Base-by-base conservation (phyloP, 2,329 filamentous ascomycete species). In the Beauveria australis region DNA sequence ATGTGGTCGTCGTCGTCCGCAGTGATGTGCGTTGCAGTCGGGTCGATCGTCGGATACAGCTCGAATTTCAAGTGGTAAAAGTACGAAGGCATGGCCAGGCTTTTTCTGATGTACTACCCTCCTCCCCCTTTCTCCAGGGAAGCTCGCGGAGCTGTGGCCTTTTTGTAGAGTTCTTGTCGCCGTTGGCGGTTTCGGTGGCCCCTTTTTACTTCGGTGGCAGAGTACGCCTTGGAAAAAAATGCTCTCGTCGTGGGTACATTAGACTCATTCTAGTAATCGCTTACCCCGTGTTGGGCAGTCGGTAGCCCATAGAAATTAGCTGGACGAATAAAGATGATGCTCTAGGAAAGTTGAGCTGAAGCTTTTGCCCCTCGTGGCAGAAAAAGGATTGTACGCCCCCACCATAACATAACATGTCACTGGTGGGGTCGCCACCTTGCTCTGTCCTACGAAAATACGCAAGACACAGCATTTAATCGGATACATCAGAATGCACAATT, bases 1-100 rank as follows among this genome's bases (percentile, higher is more conserved):
- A 81, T 66, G 43, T 71, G 59, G 54, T 54, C 59, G 44, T 72
- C 60, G 54, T 54, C 59, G 44, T 57, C 54, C 48, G 63, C 59
- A 52, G 64, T 26, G 62, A 49, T 7, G 1, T 66, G 68, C 4
- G 77, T 76, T 55, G 75, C 71, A 52, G 77, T 71, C 59, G 59
- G 46, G 26, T 61, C 59, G 24, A 44, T 56, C 63, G 74, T 78
- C 48, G 77, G 72, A 70, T 87, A 88, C 47, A 88, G 77, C 74
- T 88, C 85, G 67, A 88, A 80, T 66, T 82, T 86, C n/a, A 88
- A 69, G 66, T 88, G 84, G 67, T 87, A 88, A 65, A 82, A 83
- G 70, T 85, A 86, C 33, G 79, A 79, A 75, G 81, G 80, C 83
- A 85, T 85, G 75, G 69, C 70, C 69, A 47, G 22, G 9, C 16